These are phyloP conservation scores for Colletotrichum coccodes DNA, from an alignment of 2,329 filamentous ascomycete species.

Conservation along the genomic window DNA sequence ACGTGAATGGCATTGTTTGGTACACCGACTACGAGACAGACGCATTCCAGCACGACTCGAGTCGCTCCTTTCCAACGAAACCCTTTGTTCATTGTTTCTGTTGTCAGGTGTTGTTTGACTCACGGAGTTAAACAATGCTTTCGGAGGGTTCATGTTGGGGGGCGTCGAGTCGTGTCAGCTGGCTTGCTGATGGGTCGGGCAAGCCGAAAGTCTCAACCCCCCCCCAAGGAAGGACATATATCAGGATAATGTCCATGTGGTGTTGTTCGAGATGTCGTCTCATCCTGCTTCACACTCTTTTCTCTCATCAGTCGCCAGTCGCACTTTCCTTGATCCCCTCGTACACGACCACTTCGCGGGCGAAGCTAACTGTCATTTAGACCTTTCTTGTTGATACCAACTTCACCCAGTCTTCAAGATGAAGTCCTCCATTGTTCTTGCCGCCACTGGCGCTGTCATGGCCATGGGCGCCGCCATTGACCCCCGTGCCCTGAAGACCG, in stretches of 20 bases:
- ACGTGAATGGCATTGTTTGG: slow-evolving; percentile 29
- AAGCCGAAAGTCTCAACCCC: not conserved
- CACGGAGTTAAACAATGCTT: slow-evolving; percentile 2
- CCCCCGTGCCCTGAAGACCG: slow-evolving; percentile 51
- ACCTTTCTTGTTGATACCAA: slow-evolving; percentile 12
- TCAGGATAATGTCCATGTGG: not conserved
- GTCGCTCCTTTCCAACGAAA: not conserved
- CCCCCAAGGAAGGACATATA: slow-evolving; percentile 2
- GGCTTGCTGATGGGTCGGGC: not conserved
- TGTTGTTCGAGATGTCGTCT: slow-evolving; percentile 2
- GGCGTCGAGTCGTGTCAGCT: not conserved
- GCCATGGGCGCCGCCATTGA: slow-evolving; percentile 55
- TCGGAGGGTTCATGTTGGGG: not conserved
- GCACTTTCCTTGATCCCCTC: not conserved
- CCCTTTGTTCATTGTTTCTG: slow-evolving; percentile 14
- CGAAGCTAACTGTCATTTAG: slow-evolving; percentile 34
- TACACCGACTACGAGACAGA: slow-evolving; percentile 9
- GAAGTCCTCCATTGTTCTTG: slow-evolving; percentile 60
- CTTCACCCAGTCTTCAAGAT: slow-evolving; percentile 48
- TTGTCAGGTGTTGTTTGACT: slow-evolving; percentile 10
- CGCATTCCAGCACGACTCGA: slow-evolving; percentile 14
- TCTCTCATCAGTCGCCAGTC: not conserved
- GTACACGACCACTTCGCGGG: slow-evolving; percentile 23
- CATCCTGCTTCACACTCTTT: not conserved
- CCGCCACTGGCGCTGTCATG: slow-evolving; percentile 56